Evolutionary conservation across 1,284 basidiomycete genomes (phyloP), one percentile per base, ranked within the genome.

Genomic region (Volvariella volvacea): DNA sequence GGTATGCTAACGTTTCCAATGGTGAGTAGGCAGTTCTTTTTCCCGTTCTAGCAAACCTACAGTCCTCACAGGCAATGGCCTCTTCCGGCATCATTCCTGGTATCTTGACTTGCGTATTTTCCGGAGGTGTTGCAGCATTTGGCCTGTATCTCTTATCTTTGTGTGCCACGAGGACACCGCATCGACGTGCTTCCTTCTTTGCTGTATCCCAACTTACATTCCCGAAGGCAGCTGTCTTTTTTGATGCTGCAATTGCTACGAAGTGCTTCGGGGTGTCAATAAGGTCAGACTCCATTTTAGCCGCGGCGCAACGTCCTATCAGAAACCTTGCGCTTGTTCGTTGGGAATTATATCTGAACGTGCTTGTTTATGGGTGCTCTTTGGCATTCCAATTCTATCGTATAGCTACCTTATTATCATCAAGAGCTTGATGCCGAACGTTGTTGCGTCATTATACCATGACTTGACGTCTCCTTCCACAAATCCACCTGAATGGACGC

Each of bases 251-350:
- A 4, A 97, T 99, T 55, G 94, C 93, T 2, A 85, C 88, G 62
- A 97, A 97, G 62, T 97, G 92, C 63, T 95, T 95, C 60, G 96
- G 96, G 22, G 96, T 99, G 6, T 93, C 90, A 30, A 88, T 96
- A 54, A 95, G 92, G 71, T 90, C 64, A 42, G 74, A 36, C 49
- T 42, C 37, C 15, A 44, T 50, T 42, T 47, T 48, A 16, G 46
- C 19, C 10, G 14, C 17, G 25, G 25, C 6, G 25, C 25, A 30
- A 17, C 22, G 14, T 10, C 10, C 43, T 44, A 51, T 42, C 3
- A 46, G 15, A 21, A 22, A 42, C 20, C 21, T 46, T 34, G 43
- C 17, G 43, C 19, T 39, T 30, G 34, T 31, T 39, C 30, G 19
- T 21, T 28, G 20, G 33, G 34, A 38, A 53, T 47, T 41, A 43